phyloP scores from a whole-genome alignment of 495 filamentous ascomycete genomes.

The Lasiosphaeria hispida region DNA sequence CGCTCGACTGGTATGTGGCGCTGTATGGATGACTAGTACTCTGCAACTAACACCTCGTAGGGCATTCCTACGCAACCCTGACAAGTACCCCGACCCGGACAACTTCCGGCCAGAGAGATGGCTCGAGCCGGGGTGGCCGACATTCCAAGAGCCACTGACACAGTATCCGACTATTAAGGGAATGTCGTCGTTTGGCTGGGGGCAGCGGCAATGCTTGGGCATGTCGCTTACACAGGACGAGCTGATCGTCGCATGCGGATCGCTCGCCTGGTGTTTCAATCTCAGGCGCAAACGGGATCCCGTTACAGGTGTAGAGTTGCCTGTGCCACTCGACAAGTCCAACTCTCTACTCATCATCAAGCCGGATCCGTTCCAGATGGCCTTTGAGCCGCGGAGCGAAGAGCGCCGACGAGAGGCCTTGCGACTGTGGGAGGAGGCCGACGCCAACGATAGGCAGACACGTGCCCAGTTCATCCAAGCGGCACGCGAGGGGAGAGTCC shows the following conservation, averaged over 20 bases:
- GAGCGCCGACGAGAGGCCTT: constrained; percentile 31
- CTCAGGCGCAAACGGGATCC: constrained; percentile 38
- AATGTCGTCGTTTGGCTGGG: constrained; percentile 56
- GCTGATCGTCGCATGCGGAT: constrained; percentile 45
- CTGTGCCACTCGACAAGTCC: constrained; percentile 41
- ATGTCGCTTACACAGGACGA: constrained; percentile 48
- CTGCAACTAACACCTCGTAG: constrained; percentile 19
- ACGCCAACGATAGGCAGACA: constrained; percentile 23
- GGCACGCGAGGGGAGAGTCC: not conserved
- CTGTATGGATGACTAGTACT: not conserved
- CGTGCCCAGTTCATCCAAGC: constrained; percentile 27
- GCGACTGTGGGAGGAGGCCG: constrained; percentile 21
- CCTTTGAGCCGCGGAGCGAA: constrained; percentile 39
- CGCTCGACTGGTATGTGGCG: constrained; percentile 44
- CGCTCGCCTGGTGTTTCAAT: constrained; percentile 48
- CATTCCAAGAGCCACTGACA: constrained; percentile 49
- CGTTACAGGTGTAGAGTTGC: constrained; percentile 30
- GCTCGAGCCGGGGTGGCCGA: constrained; percentile 49
- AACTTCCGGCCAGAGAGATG: constrained; percentile 52
- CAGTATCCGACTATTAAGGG: constrained; percentile 45
- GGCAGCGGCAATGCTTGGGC: constrained; percentile 59
- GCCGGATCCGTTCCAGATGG: constrained; percentile 42
- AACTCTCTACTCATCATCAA: constrained; percentile 45
- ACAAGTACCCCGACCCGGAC: constrained; percentile 50
- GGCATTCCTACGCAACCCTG: constrained; percentile 38